A percentile compares a stretch with the other conserved stretches of the same genome.
Evolutionary conservation across 441 rosid genomes (phyloP).

Genomic region (Eutrema salsugineum): DNA sequence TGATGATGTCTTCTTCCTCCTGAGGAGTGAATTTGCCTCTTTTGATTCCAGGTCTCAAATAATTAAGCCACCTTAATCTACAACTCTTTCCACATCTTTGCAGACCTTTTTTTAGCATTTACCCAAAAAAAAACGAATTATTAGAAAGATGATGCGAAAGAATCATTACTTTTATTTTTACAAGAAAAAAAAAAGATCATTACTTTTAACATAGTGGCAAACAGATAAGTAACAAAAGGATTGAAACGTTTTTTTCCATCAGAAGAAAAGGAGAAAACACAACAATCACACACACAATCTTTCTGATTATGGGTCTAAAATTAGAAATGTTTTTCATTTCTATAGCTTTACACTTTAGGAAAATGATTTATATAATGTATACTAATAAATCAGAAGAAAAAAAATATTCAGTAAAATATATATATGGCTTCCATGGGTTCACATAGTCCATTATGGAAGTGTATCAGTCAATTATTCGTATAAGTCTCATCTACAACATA

Average conservation of each 20-base stretch:
- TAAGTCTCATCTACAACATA: background rate
- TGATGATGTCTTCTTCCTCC: conserved; percentile 48
- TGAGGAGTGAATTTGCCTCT: conserved; percentile 48
- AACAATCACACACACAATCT: background rate
- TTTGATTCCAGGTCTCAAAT: conserved; percentile 58
- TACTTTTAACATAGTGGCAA: background rate
- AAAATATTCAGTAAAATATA: background rate
- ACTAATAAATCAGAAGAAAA: background rate
- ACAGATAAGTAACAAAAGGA: background rate
- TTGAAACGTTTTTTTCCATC: background rate
- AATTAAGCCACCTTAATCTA: conserved; percentile 58
- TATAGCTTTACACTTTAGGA: conserved; percentile 1
- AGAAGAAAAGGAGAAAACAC: background rate
- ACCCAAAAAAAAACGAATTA: background rate
- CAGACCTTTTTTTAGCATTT: conserved; percentile 31
- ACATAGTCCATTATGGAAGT: background rate
- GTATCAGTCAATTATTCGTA: background rate
- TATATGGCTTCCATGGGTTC: background rate
- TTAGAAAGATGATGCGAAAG: background rate
- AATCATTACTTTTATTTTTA: too few relatives aligned
- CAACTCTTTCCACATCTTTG: conserved; percentile 61
- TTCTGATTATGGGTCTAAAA: background rate
- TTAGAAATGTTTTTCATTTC: background rate
- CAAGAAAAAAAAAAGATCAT: too few relatives aligned
- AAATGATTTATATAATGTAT: background rate